Base-by-base conservation (phyloP, 208 protist genomes). In the Trypanosoma avium region DNA sequence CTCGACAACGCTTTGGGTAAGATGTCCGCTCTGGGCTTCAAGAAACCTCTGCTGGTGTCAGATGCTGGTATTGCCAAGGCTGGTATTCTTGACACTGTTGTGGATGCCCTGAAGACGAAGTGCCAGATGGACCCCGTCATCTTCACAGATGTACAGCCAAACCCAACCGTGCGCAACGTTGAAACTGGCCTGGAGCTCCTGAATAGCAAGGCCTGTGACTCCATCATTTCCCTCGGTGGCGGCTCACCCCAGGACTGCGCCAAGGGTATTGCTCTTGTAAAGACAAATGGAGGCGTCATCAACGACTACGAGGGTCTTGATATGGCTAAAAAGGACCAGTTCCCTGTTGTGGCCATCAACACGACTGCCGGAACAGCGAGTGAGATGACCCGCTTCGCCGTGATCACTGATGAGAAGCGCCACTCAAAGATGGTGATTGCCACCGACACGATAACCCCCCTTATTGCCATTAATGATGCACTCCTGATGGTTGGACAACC, bases 291-390 rank as follows among this genome's bases (percentile, higher is more conserved):
- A 24, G 84, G 84, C 32, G 73, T 74, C 59, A 70, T 92, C 15
- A 56, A 90, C 52, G 76, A 86, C 61, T 70, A 81, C 60, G 82
- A 82, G 48, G 79, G 86, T 17, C 47, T 88, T 5, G 75, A 86
- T 62, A 75, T 71, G 54, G 67, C 76, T 4, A 52, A 59, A 32
- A 77, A 75, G 60, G 70, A 69, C 21, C 79, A 84, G 61, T 90
- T 77, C 65, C 83, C 77, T 3, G 61, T 91, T 29, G 74, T 92
- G 36, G 82, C 83, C 26, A 79, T 97, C 27, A 93, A 92, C 55
- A 97, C 90, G 5, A 96, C 93, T 4, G 79, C 88, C 36, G 93
- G 90, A 33, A 97, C 93, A 12, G 93, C 84, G 17, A 92, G 82
- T 40, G 93, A 97, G 80, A 84, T 96, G 33, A 97, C 93, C 7